Base-by-base conservation (phyloP, 192 early-diverging fungal species). In the Chytriomyces sp. region DNA sequence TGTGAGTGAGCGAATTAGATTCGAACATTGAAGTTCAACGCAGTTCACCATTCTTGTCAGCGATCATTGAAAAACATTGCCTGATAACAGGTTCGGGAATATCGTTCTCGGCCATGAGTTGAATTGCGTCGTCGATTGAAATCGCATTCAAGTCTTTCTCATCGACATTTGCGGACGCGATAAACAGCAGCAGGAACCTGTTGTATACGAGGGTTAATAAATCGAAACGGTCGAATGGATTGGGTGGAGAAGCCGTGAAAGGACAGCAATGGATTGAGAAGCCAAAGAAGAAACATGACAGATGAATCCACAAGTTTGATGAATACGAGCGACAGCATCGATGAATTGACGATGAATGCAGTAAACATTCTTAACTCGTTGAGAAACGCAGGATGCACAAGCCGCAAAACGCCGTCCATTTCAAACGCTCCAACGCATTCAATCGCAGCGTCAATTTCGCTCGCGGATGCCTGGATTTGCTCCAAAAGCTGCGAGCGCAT, bases 51-150 rank as follows among this genome's bases (percentile, higher is more conserved):
- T 35, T 11, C 7, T 53, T 45, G 18, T 67, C 78, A 35, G 78
- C 50, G 63, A 80, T 75, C 26, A 70, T 47, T 16, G 61, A 23
- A 35, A 84, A 24, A 9, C 63, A 61, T 47, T 78, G 69, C 10
- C 57, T 13, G n/a, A 84, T 75, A 43, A 84, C 61, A 16, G 44
- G 6, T 24, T 75, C 77, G 7, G 75, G 72, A 43, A 72, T 49
- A 50, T 80, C 78, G 45, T 74, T 35, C 11, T 82, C 83, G n/a
- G 57, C 62, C 67, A 84, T 82, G 49, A 67, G 57, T 11, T 45
- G 64, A 61, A 79, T 20, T 8, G 61, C 57, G 23, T 64, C 43
- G 45, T 23, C 23, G 11, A 43, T 45, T 59, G 64, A n/a, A 47
- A 44, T 24, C 61, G 69, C 69, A 49, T 20, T 20, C 7, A 35